Percentiles rank a stretch among this genome's conserved stretches.
Conservation (phyloP, 192 early-diverging fungal genomes). For the Umbelopsis sp. region DNA sequence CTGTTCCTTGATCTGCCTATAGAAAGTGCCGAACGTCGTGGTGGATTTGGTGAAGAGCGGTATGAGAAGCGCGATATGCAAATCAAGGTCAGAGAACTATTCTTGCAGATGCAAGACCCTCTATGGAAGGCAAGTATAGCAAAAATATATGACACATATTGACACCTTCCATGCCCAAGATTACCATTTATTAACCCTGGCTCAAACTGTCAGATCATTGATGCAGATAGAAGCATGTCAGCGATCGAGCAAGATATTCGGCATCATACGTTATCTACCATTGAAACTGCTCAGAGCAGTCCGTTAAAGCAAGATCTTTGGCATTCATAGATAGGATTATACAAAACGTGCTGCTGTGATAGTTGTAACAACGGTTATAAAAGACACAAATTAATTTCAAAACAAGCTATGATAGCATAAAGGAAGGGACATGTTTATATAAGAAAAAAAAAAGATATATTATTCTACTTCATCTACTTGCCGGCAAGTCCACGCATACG, state of each 20-base stretch:
- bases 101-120: slow-evolving; percentile 58
- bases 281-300: neutral
- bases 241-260: neutral
- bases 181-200: neutral
- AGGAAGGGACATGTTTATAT: neutral
- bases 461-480: slow-evolving; percentile 23
- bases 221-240: neutral
- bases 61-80: slow-evolving; percentile 91
- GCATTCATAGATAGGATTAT: neutral
- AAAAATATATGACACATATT: neutral
- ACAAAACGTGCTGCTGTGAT: slow-evolving; percentile 5
- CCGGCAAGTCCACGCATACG: slow-evolving; percentile 32
- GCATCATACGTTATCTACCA: neutral
- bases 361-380: neutral
- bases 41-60: slow-evolving; percentile 89
- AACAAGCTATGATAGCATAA: neutral
- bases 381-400: neutral
- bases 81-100: slow-evolving; percentile 72
- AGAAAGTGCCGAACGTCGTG: slow-evolving; percentile 73
- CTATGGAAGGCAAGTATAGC: slow-evolving; percentile 47
- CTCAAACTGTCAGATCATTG: neutral
- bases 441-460: too few species aligned
- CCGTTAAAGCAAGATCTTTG: slow-evolving; percentile 2
- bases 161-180: neutral
- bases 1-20: slow-evolving; percentile 86